Evolutionary conservation across 208 protist genomes (phyloP).

Genomic region (Leishmania guyanensis): DNA sequence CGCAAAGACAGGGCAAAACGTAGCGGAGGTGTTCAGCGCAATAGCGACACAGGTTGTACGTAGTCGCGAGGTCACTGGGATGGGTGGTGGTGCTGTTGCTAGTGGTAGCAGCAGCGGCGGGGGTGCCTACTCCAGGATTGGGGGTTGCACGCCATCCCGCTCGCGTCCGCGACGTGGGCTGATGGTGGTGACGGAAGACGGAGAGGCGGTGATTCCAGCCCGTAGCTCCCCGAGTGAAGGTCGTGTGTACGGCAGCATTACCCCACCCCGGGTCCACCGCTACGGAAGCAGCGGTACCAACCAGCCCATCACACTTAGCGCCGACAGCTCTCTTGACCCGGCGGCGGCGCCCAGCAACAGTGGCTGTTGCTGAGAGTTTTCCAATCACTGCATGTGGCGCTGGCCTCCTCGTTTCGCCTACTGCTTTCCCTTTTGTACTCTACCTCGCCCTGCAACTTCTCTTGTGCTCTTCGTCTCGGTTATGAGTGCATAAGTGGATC

Average conservation of each 20-base stretch:
- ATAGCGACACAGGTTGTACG: conserved; percentile 56
- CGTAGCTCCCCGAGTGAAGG: conserved; percentile 3
- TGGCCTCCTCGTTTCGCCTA: background rate
- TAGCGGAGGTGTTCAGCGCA: conserved; percentile 67
- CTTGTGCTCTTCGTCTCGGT: background rate
- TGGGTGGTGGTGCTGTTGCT: background rate
- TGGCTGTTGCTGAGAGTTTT: conserved; percentile 21
- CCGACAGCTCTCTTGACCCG: conserved; percentile 1
- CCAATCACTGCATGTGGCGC: background rate
- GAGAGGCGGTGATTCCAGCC: conserved; percentile 16
- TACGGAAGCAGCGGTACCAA: conserved; percentile 19
- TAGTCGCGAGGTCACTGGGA: conserved; percentile 9
- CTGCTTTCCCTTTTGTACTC: background rate
- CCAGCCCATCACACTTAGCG: conserved; percentile 23
- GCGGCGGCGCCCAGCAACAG: background rate
- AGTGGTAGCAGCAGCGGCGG: background rate
- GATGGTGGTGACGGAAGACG: conserved; percentile 45
- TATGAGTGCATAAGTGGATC: too few species aligned
- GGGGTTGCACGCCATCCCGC: conserved; percentile 12
- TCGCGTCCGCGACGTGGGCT: conserved; percentile 36
- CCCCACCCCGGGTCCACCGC: conserved; percentile 29
- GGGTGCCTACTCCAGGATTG: background rate
- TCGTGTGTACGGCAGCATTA: conserved; percentile 22
- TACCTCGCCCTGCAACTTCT: background rate
- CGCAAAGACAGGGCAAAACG: conserved; percentile 71